These are phyloP conservation scores for Xylaria arbuscula DNA, from an alignment of 2,329 filamentous ascomycete genomes.

Conservation along the genomic window DNA sequence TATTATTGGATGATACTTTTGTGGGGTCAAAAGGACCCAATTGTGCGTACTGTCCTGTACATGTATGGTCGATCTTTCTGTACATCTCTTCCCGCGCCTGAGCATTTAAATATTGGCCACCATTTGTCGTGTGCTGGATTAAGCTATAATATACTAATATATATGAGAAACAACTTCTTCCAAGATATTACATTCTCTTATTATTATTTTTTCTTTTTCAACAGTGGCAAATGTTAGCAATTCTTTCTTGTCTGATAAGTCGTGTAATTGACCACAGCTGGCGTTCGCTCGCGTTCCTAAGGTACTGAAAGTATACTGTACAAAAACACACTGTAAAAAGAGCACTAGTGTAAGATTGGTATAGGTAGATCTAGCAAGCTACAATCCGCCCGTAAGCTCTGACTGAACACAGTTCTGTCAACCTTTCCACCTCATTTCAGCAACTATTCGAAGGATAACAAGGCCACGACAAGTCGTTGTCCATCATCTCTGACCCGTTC, in stretches of 20 bases:
- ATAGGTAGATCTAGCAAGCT: constrained; percentile 19
- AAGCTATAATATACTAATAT: too few species aligned
- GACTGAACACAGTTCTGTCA: constrained; percentile 28
- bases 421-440: constrained; percentile 36
- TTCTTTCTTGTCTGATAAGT: too few species aligned
- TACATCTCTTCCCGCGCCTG: neutral
- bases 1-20: neutral
- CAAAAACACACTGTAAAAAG: neutral
- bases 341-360: neutral
- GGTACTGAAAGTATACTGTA: neutral
- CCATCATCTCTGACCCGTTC: neutral
- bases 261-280: neutral
- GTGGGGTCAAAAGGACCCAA: neutral
- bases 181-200: too few species aligned
- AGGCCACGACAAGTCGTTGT: constrained; percentile 8
- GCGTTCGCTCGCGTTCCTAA: neutral
- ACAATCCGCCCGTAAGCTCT: constrained; percentile 15
- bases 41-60: constrained; percentile 15
- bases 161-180: too few species aligned
- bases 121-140: too few species aligned
- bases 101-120: too few species aligned
- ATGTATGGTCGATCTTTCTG: neutral
- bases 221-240: too few species aligned
- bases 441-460: constrained; percentile 25
- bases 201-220: too few species aligned